These are phyloP conservation scores for Lagerstroemia speciosa DNA, from an alignment of 345 rosid genomes.

Conservation along the genomic window DNA sequence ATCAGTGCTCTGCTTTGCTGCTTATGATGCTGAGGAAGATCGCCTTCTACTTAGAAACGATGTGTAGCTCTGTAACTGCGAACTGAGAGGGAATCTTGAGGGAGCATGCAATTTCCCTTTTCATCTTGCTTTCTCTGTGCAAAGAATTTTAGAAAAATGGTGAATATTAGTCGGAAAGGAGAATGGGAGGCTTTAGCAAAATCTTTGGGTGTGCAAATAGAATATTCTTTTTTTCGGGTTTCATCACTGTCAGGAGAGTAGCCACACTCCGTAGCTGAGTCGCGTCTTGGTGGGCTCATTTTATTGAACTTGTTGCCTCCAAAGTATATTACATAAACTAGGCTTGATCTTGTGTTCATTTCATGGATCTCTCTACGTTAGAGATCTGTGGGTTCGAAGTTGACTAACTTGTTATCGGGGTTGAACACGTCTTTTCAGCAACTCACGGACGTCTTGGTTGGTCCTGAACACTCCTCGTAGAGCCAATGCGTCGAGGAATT, in stretches of 20 bases:
- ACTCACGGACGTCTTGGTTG: constrained; percentile 29
- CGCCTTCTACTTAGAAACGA: neutral
- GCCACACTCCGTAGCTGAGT: neutral
- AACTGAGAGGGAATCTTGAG: neutral
- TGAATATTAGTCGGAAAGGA: too few relatives aligned
- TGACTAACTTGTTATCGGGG: constrained; percentile 15
- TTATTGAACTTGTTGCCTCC: neutral
- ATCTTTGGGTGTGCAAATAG: neutral
- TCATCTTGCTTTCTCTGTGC: too few relatives aligned
- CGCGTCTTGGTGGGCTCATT: neutral
- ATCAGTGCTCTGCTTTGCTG: neutral
- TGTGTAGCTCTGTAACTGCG: neutral
- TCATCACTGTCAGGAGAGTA: neutral
- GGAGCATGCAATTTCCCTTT: too few relatives aligned
- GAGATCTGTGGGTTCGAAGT: constrained; percentile 1
- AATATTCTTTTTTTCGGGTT: neutral
- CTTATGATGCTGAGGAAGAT: too few relatives aligned
- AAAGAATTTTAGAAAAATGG: too few relatives aligned
- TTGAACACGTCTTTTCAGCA: constrained; percentile 42
- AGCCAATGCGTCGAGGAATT: constrained; percentile 27
- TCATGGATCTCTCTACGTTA: neutral
- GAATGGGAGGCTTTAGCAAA: too few relatives aligned
- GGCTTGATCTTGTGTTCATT: neutral
- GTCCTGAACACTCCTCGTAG: constrained; percentile 32
- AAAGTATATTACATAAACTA: neutral